These are phyloP conservation scores for Acacia pycnantha DNA, from an alignment of 331 rosid species.

Conservation along the genomic window DNA sequence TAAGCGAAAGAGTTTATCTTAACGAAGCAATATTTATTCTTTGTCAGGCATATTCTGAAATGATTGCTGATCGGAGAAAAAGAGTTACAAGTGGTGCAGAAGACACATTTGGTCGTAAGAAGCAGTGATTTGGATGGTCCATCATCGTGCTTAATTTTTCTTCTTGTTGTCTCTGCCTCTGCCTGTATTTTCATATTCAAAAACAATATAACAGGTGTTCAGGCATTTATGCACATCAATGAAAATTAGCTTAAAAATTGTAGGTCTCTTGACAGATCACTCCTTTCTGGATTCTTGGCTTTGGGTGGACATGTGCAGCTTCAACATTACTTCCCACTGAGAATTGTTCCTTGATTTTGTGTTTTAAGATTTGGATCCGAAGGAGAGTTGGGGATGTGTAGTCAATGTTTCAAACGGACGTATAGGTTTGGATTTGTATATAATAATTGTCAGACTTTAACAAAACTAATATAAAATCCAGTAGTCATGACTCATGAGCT, in stretches of 20 bases:
- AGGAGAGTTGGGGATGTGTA: background rate
- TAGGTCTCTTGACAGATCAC: background rate
- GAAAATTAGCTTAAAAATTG: background rate
- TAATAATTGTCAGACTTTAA: background rate
- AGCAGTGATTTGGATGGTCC: constrained; percentile 33
- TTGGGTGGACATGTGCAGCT: background rate
- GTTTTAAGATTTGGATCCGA: background rate
- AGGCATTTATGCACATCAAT: background rate
- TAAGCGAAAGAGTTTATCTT: background rate
- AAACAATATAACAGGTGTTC: background rate
- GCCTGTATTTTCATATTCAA: background rate
- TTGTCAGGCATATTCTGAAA: constrained; percentile 75
- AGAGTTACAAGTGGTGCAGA: constrained; percentile 73
- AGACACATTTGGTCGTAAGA: constrained; percentile 75
- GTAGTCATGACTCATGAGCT: background rate
- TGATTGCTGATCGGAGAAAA: constrained; percentile 82
- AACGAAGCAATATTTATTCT: constrained; percentile 10
- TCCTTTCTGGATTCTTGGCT: background rate
- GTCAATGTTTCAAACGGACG: background rate
- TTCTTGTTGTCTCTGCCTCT: background rate
- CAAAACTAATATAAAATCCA: background rate
- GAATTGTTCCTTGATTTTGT: constrained; percentile 3
- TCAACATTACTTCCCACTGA: background rate
- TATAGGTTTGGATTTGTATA: background rate
- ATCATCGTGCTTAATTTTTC: background rate